Evolutionary conservation across 1,139 yeast genomes (phyloP), one percentile per base, ranked within the genome.

Genomic region (Kodamaea sp.): DNA sequence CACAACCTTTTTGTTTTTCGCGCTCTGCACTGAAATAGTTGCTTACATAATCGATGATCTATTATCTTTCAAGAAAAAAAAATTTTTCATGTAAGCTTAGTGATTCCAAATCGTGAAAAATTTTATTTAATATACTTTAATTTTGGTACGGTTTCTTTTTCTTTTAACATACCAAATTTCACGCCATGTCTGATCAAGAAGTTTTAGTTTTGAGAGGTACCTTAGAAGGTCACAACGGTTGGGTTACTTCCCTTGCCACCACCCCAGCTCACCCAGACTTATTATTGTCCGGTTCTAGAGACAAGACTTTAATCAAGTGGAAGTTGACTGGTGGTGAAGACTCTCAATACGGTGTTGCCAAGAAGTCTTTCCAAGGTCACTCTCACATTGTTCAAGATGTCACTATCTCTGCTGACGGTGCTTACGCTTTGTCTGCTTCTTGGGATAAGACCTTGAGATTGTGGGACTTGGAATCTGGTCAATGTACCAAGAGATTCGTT

Each of bases 371-470:
- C 75, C 84, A 79, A 68, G 99, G 99, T 67, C 99, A 92, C 88
- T 84, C 95, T 60, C 98, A 92, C 90, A 92, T 92, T 67, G 96
- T 92, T 58, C 92, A 89, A 78, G 98, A 92, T 70, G 94, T 90
- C 70, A 87, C 95, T 68, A 86, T 92, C 76, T 88, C 98, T 53
- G 92, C 95, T 68, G 98, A 94, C 70, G 98, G 98, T 73, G 84
- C 86, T 67, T 92, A 83, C 79, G 98, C 97, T 66, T 79, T 92
- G 70, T 92, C 98, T 55, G 97, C 96, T 64, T 94, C 98, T 63
- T 92, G 99, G 99, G 98, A 92, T 73, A 88, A 85, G 79, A 90
- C 98, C 67, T 81, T 94, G 72, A 94, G 97, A 82, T 85, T 92
- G 68, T 92, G 99, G 99, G 92, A 88, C 73, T 81, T 92, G 65